phyloP scores from a whole-genome alignment of 176 grass and related monocot genomes.

The Eleusine coracana region DNA sequence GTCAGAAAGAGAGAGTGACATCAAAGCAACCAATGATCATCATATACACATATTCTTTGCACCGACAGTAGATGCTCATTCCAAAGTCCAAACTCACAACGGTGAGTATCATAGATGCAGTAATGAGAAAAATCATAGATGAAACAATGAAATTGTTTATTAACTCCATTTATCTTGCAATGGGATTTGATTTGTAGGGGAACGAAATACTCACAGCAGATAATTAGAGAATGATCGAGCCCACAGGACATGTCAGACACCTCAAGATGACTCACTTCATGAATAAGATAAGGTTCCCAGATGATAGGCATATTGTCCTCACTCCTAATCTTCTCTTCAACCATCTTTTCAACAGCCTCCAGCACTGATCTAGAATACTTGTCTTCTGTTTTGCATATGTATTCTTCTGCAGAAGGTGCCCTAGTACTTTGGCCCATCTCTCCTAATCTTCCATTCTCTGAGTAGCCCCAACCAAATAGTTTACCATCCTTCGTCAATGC shows the following conservation, averaged over 20 bases:
- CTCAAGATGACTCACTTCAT: conserved; percentile 55
- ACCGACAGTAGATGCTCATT: neutral
- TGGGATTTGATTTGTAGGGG: neutral
- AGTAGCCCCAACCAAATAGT: conserved; percentile 90
- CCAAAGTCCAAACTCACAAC: neutral
- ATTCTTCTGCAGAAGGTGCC: conserved; percentile 37
- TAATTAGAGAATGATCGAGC: conserved; percentile 82
- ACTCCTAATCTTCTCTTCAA: conserved; percentile 70
- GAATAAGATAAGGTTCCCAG: conserved; percentile 81
- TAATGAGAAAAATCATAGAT: neutral
- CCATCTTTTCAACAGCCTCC: conserved; percentile 76
- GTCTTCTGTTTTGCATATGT: conserved; percentile 31
- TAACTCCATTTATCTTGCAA: neutral
- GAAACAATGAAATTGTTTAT: neutral
- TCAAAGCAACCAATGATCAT: neutral
- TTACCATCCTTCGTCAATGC: conserved; percentile 74
- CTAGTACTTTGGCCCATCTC: conserved; percentile 58
- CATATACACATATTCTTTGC: neutral
- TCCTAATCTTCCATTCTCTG: conserved; percentile 86
- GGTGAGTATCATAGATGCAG: conserved; percentile 10
- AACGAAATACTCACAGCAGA: conserved; percentile 67
- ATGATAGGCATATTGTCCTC: conserved; percentile 84
- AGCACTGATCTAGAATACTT: conserved; percentile 55
- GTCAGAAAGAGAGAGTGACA: neutral
- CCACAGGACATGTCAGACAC: conserved; percentile 90